Evolutionary conservation across 2,329 filamentous ascomycete genomes (phyloP).

Genomic region (Curvularia hawaiiensis): DNA sequence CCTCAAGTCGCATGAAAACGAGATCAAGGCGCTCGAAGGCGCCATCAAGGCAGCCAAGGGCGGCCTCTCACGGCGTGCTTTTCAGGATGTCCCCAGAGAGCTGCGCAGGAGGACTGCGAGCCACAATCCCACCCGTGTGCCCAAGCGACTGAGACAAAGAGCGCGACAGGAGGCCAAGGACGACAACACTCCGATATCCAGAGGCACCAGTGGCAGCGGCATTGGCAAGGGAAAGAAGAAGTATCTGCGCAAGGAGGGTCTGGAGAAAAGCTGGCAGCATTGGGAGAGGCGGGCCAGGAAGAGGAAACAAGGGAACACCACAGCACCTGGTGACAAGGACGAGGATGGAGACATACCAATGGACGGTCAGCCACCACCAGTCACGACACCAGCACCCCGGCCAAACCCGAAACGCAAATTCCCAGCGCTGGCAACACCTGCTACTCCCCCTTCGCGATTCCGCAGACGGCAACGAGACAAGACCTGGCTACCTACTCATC

Average conservation of each 20-base stretch:
- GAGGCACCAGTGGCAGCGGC: slow-evolving; percentile 66
- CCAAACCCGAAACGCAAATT: slow-evolving; percentile 69
- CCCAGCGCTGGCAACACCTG: slow-evolving; percentile 70
- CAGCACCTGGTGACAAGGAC: slow-evolving; percentile 36
- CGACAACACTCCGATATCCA: slow-evolving; percentile 87
- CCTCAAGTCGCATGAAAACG: slow-evolving; percentile 82
- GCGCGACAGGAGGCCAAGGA: slow-evolving; percentile 78
- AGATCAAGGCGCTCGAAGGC: slow-evolving; percentile 83
- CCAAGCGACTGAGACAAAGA: slow-evolving; percentile 72
- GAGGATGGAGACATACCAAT: slow-evolving; percentile 11
- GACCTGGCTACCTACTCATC: slow-evolving; percentile 92
- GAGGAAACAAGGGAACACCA: slow-evolving; percentile 40
- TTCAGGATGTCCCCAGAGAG: slow-evolving; percentile 86
- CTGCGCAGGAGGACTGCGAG: slow-evolving; percentile 88
- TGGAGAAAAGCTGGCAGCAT: slow-evolving; percentile 70
- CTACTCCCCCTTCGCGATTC: slow-evolving; percentile 70
- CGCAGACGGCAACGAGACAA: slow-evolving; percentile 86
- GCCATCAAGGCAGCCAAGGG: slow-evolving; percentile 78
- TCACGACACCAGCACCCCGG: slow-evolving; percentile 16
- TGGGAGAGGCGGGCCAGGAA: slow-evolving; percentile 60
- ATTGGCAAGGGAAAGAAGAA: slow-evolving; percentile 49
- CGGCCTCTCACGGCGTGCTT: slow-evolving; percentile 71
- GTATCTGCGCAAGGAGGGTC: slow-evolving; percentile 74
- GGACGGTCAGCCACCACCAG: slow-evolving; percentile 11
- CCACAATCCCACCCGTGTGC: slow-evolving; percentile 91